Percentiles rank a stretch among this genome's conserved stretches.
These are phyloP conservation scores for Dothiorella sarmentorum DNA, from an alignment of 2,329 filamentous ascomycete species.

Conservation along the genomic window DNA sequence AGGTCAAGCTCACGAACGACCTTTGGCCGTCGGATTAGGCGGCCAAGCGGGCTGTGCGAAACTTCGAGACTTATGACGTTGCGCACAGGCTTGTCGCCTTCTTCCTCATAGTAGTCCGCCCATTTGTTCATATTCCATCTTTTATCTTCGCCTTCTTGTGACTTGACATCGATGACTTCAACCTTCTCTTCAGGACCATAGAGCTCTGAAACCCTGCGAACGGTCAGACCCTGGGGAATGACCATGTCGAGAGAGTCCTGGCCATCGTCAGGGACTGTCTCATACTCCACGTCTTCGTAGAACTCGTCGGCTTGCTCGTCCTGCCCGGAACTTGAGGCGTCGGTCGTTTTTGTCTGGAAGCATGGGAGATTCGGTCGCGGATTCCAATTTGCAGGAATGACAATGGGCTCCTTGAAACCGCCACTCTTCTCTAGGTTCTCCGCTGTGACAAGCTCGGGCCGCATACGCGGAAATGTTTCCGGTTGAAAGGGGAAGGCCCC, in stretches of 20 bases:
- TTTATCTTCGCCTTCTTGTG: slow-evolving; percentile 62
- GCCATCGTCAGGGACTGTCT: slow-evolving; percentile 54
- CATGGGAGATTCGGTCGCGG: slow-evolving; percentile 44
- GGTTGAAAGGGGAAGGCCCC: slow-evolving; percentile 58
- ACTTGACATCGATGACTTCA: slow-evolving; percentile 68
- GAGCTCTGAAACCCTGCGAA: slow-evolving; percentile 60
- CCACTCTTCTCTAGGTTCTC: slow-evolving; percentile 62
- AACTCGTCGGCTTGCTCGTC: slow-evolving; percentile 22
- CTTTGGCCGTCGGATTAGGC: slow-evolving; percentile 60
- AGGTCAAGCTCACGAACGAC: slow-evolving; percentile 62
- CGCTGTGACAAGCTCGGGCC: slow-evolving; percentile 59
- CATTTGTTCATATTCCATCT: slow-evolving; percentile 64
- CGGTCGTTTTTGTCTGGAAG: background rate
- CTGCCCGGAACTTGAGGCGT: slow-evolving; percentile 17
- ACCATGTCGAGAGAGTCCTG: slow-evolving; percentile 67
- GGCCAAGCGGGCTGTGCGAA: slow-evolving; percentile 60
- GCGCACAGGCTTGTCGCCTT: slow-evolving; percentile 57
- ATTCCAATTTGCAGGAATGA: slow-evolving; percentile 62
- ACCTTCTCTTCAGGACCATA: slow-evolving; percentile 61
- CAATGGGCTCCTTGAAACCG: slow-evolving; percentile 64
- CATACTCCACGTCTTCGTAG: slow-evolving; percentile 45
- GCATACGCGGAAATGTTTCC: slow-evolving; percentile 62
- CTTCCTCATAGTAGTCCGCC: slow-evolving; percentile 66
- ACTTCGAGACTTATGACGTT: slow-evolving; percentile 70
- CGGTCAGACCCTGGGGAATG: slow-evolving; percentile 61